A percentile compares a stretch with the other conserved stretches of the same genome.
These are phyloP conservation scores for Amphibolis antarctica DNA, from an alignment of 106 monocot species.

Conservation along the genomic window DNA sequence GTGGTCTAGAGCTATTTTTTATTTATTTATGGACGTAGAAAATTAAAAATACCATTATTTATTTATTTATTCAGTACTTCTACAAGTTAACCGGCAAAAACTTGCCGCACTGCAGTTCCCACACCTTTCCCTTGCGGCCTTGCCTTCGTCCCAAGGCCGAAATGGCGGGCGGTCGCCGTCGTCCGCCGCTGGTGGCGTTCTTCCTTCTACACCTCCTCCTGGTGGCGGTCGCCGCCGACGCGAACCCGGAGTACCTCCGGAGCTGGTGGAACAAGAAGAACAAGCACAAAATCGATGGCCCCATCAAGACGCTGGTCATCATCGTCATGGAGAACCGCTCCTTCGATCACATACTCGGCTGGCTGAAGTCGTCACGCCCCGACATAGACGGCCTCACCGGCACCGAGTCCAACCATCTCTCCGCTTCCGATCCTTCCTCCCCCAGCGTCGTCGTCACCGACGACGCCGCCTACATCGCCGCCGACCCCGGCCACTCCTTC, in stretches of 20 bases:
- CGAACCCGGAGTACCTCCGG: background rate
- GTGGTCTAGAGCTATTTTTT: too few species aligned
- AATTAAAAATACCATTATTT: too few species aligned
- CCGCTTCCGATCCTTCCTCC: constrained; percentile 46
- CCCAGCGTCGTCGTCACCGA: constrained; percentile 48
- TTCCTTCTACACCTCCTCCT: constrained; percentile 3
- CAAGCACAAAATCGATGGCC: constrained; percentile 55
- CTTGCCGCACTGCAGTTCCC: too few species aligned
- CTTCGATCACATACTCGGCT: constrained; percentile 65
- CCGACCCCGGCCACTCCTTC: constrained; percentile 81
- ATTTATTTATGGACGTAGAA: too few species aligned
- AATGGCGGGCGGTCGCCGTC: too few species aligned
- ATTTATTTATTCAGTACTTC: too few species aligned
- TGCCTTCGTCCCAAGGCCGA: too few species aligned
- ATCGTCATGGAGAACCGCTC: constrained; percentile 84
- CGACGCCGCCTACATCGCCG: constrained; percentile 57
- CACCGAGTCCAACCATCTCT: constrained; percentile 41
- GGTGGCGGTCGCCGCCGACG: background rate
- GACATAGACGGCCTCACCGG: constrained; percentile 61
- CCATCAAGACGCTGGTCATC: constrained; percentile 77
- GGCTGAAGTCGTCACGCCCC: constrained; percentile 37
- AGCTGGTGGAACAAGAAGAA: constrained; percentile 6
- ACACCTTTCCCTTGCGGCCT: too few species aligned
- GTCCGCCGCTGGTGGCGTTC: too few species aligned
- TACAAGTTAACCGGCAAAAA: too few species aligned